phyloP scores from a whole-genome alignment of 192 early-diverging fungal species.

The Backusella tarrabulga region DNA sequence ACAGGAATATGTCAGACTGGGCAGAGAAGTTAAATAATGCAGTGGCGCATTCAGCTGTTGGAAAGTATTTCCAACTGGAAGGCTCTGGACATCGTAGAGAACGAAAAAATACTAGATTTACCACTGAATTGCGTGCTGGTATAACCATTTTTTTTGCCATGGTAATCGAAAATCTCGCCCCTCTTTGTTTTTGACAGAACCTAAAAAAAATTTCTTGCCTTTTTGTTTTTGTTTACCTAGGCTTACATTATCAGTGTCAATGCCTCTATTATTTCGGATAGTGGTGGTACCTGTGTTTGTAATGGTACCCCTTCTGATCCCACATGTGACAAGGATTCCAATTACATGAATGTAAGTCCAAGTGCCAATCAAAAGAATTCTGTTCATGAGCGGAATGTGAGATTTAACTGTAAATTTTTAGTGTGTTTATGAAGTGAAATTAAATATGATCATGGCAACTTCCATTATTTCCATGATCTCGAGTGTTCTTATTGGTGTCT shows the following conservation, averaged over 20 bases:
- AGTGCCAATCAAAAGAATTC: neutral
- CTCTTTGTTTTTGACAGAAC: neutral
- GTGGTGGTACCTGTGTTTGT: conserved; percentile 74
- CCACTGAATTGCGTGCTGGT: conserved; percentile 66
- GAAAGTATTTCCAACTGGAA: conserved; percentile 61
- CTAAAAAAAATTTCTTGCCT: too few species aligned
- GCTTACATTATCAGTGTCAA: conserved; percentile 53
- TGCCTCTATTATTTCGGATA: conserved; percentile 67
- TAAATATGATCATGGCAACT: conserved; percentile 74
- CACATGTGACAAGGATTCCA: conserved; percentile 52
- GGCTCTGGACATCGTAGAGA: conserved; percentile 54
- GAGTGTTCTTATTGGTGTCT: conserved; percentile 59
- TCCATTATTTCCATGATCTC: conserved; percentile 65
- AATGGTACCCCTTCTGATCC: conserved; percentile 45
- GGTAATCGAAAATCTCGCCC: conserved; percentile 44
- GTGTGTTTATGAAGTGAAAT: conserved; percentile 59
- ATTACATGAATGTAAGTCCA: conserved; percentile 42
- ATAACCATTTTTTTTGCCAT: conserved; percentile 32
- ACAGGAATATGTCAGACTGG: conserved; percentile 34
- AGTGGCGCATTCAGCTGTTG: conserved; percentile 56
- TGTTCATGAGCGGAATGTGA: neutral
- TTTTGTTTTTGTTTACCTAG: conserved; percentile 1
- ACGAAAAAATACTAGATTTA: conserved; percentile 61
- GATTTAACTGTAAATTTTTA: neutral
- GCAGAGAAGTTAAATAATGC: conserved; percentile 49